Conservation (phyloP, 2,329 filamentous ascomycete genomes). For the Botrytis deweyae region DNA sequence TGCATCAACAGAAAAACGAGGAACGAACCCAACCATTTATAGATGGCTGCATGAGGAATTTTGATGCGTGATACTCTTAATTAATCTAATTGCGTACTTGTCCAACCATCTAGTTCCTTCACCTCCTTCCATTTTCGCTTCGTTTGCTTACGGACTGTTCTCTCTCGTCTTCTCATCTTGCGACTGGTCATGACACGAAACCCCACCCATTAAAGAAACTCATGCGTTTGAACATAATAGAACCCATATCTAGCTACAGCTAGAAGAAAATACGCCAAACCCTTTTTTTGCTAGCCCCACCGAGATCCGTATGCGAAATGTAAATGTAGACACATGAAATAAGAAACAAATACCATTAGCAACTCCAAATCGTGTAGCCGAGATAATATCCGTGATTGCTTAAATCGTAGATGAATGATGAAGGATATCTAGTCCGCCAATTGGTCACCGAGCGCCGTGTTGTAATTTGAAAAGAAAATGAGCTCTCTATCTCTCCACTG, state of each 20-base stretch:
- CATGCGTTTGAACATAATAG: slow-evolving; percentile 5
- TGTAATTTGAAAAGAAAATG: slow-evolving; percentile 4
- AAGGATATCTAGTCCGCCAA: slow-evolving; percentile 13
- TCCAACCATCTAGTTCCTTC: neutral
- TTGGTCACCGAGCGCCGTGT: slow-evolving; percentile 17
- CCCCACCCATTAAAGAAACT: slow-evolving; percentile 8
- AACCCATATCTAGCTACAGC: neutral
- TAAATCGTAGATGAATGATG: slow-evolving; percentile 3
- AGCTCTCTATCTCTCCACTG: neutral
- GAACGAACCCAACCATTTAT: neutral
- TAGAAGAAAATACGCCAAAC: neutral
- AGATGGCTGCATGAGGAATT: neutral
- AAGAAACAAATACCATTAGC: slow-evolving; percentile 6
- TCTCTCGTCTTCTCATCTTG: slow-evolving; percentile 5
- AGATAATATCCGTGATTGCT: neutral
- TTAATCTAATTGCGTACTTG: slow-evolving; percentile 5
- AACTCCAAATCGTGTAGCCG: slow-evolving; percentile 12
- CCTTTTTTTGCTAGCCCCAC: neutral
- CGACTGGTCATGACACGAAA: neutral
- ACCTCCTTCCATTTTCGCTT: neutral
- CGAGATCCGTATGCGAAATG: slow-evolving; percentile 8
- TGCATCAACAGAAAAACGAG: neutral
- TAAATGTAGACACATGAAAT: neutral
- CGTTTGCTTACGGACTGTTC: neutral
- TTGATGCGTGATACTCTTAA: slow-evolving; percentile 1